Base-by-base conservation (phyloP, 129 eudicot genomes). In the Calendula officinalis region DNA sequence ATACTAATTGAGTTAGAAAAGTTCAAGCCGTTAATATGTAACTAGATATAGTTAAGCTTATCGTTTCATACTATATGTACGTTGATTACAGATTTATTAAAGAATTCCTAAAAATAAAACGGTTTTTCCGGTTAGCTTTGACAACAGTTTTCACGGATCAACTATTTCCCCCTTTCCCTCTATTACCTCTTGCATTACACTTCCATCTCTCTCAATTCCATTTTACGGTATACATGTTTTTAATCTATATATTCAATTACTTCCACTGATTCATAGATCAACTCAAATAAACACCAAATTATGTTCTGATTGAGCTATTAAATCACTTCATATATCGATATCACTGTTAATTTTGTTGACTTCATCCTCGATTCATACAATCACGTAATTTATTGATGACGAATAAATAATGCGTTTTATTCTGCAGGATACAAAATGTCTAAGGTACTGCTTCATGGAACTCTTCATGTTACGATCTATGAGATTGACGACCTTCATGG, bases 401-500 rank as follows among this genome's bases (percentile, higher is more conserved):
- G 38, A 14, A 15, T 43, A 42, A 66, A 30, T 58, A 58, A 33
- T 54, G 48, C 5, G 52, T 46, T 14, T 3, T 58, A 34, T 38
- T 14, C 5, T 44, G 42, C 78, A 80, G 83, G 70, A 35, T 52
- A 54, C 47, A 52, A 57, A 27, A 84, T 84, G 91, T 77, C 82
- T 61, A 84, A 81, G 73, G 81, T 73, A 60, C 41, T 74, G 72
- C 82, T 84, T 30, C 91, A 84, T 81, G 91, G 91, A 65, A 84
- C 87, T 55, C 86, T 84, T 68, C 91, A 84, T 81, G 82, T 75
- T 64, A 84, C 91, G 17, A 72, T 84, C 70, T 81, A 63, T 4
- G 91, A 84, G 78, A 84, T 81, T 55, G 91, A 84, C 65, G 69
- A 56, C 43, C 84, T 84, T 6, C 79, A 62, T 4, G 64, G 73